Evolutionary conservation across 1,284 basidiomycete genomes (phyloP), one percentile per base, ranked within the genome.

Genomic region (Taiwanofungus camphoratus): DNA sequence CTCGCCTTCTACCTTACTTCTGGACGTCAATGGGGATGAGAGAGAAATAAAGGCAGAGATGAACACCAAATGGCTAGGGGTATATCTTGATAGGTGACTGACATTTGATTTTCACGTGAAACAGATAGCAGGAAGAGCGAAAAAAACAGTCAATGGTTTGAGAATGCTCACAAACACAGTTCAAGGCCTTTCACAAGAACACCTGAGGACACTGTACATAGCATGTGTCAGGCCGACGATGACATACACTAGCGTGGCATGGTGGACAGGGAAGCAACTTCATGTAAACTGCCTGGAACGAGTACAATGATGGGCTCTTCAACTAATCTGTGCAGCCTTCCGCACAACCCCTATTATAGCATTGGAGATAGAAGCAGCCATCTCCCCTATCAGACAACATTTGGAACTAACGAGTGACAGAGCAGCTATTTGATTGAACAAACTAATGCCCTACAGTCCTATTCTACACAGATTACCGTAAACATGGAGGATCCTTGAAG

Each of bases 161-260:
- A 27, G 37, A 3, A 27, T 49, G 23, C 34, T 51, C 16, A 40
- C 42, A 11, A 51, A 51, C 34, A 41, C 46, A 3, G 29, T 37
- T 4, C 8, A 36, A 6, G 46, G 46, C 4, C 35, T 51, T 6
- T 33, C 34, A 22, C 46, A 46, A 15, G 22, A 16, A 3, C 15
- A 48, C 30, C 41, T 45, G 15, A 7, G 49, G 13, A 8, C 26
- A 15, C 39, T 51, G 8, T 51, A 50, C 33, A 37, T 41, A 11
- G 12, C 37, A n/a, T 41, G 35, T 27, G 35, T 50, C 1, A 16
- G 39, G 4, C 42, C 48, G 3, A 35, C 35, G 13, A n/a, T 44
- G 15, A 34, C 58, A 5, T 37, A 42, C 15, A 34, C 29, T n/a
- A 27, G 33, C 31, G 29, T 31, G 20, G 31, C 24, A 12, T 41